Percentiles rank a stretch among this genome's conserved stretches.
phyloP scores from a whole-genome alignment of 1,139 yeast genomes.

The Meyerozyma athensensis region DNA sequence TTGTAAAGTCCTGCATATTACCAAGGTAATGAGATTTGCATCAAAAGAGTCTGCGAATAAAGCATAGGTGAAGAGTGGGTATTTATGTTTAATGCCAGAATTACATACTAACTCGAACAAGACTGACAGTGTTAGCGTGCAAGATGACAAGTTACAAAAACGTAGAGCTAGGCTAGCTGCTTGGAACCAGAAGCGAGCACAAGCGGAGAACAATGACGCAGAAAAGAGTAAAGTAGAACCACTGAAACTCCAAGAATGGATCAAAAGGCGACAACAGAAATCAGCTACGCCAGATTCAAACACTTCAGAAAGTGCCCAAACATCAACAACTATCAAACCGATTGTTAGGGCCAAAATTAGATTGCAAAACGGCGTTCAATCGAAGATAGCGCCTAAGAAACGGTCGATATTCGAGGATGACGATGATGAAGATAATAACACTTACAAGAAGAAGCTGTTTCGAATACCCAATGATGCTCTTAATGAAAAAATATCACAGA shows the following conservation, averaged over 20 bases:
- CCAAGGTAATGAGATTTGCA: no score
- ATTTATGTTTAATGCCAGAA: constrained; percentile 2
- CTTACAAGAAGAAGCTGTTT: background rate
- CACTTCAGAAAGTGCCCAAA: constrained; percentile 13
- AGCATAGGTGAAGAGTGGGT: constrained; percentile 2
- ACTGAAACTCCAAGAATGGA: constrained; percentile 11
- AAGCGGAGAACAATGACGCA: constrained; percentile 2
- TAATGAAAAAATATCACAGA: constrained; percentile 9
- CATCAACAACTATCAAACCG: constrained; percentile 5
- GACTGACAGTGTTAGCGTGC: background rate
- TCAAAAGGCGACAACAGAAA: constrained; percentile 7
- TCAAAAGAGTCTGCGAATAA: no score
- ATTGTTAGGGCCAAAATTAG: constrained; percentile 1
- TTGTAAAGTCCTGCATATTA: constrained; percentile 29
- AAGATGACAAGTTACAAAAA: constrained; percentile 6
- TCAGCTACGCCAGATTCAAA: constrained; percentile 3
- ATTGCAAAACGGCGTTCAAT: background rate
- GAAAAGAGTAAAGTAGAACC: background rate
- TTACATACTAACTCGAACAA: constrained; percentile 1
- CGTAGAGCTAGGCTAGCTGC: constrained; percentile 10
- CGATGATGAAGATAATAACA: constrained; percentile 8
- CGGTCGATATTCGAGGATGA: constrained; percentile 15
- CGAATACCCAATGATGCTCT: constrained; percentile 7
- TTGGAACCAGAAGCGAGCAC: constrained; percentile 12
- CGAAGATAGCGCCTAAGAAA: constrained; percentile 7